Evolutionary conservation across 257 asterid genomes (phyloP), one percentile per base, ranked within the genome.

Genomic region (Primulina huaijiensis): DNA sequence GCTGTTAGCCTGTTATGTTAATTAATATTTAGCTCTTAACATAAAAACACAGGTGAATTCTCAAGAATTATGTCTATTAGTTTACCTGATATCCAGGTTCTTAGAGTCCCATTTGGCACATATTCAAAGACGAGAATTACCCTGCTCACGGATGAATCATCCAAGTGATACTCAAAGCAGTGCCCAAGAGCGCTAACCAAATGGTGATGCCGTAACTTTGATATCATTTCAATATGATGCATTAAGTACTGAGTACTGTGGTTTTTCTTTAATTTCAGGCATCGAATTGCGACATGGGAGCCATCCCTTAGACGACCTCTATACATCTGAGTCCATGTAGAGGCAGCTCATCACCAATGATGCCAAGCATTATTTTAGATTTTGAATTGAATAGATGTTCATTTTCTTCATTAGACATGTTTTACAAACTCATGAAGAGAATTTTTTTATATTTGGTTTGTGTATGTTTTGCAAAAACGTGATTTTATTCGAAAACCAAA

Each of bases 81-180:
- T 29, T 78, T 86, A 92, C 95, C 98, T 4, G 97, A 92, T 75
- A 78, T 82, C 96, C 93, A 92, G 86, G 82, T 84, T 77, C 97
- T 83, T 62, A 92, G 88, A 62, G 87, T 87, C 77, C 98, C 96
- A 7, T 87, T 86, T 5, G 96, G 88, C 23, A 86, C 94, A 50
- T 88, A 85, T 57, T 89, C 98, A 53, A 92, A 92, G 72, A 92
- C 86, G 4, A 90, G 87, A 72, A 90, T 85, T 46, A 88, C 81
- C 70, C 95, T 83, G 85, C 96, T 90, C 38, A 87, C 85, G 65
- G 86, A 87, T 7, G 97, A 87, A 79, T 90, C 98, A 67, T 92
- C 97, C 79, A 81, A 78, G 84, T 81, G 68, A 78, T 82, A 90
- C 82, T 87, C 96, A n/a, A 90, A 88, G 86, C 98, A 92, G 80